phyloP scores from a whole-genome alignment of 106 monocot genomes.

The Dactylorhiza incarnata region DNA sequence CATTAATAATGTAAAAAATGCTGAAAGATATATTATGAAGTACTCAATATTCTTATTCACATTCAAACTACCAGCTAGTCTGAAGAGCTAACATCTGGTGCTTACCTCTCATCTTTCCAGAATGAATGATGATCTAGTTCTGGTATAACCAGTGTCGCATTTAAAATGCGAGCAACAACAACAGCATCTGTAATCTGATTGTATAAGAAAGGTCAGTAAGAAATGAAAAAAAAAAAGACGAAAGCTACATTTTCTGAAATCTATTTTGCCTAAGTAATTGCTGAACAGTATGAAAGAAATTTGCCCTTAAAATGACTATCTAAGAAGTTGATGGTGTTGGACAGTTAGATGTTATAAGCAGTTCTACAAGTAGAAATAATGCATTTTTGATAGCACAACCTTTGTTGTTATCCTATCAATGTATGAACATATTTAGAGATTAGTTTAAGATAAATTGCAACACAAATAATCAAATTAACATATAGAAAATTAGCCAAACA shows the following conservation, averaged over 20 bases:
- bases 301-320: background rate
- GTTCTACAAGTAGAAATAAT: background rate
- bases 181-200: slow-evolving; percentile 89
- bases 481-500: background rate
- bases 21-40: background rate
- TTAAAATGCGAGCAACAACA: slow-evolving; percentile 85
- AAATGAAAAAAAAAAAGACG: background rate
- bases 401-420: background rate
- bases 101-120: slow-evolving; percentile 95
- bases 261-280: background rate
- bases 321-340: background rate
- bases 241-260: background rate
- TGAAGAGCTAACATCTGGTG: background rate
- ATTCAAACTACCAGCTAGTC: background rate
- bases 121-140: slow-evolving; percentile 88
- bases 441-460: background rate
- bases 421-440: background rate
- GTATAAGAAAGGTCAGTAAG: background rate
- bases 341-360: background rate
- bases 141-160: slow-evolving; percentile 92
- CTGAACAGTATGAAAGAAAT: background rate
- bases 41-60: background rate
- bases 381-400: background rate
- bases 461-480: too few relatives aligned
- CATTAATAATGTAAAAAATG: background rate